Percentiles rank a stretch among this genome's conserved stretches.
These are phyloP conservation scores for Mucor saturninus DNA, from an alignment of 371 early-diverging fungal genomes.

Conservation along the genomic window DNA sequence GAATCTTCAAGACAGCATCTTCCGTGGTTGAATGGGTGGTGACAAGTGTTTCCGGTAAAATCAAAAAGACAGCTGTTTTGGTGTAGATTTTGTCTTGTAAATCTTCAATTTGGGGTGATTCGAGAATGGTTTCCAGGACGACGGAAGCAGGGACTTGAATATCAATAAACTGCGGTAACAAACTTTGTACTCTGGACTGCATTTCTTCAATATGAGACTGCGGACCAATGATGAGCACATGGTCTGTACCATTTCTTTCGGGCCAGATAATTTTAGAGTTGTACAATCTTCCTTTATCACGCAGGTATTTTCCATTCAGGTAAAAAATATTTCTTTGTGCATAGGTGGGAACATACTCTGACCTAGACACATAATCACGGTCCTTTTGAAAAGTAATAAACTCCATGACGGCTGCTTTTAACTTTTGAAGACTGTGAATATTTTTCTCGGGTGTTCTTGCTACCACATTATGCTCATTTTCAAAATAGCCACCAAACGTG, in stretches of 20 bases:
- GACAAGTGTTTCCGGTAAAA: slow-evolving; percentile 23
- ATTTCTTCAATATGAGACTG: slow-evolving; percentile 32
- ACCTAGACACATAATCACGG: slow-evolving; percentile 23
- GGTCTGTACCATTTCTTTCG: slow-evolving; percentile 30
- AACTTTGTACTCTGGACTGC: slow-evolving; percentile 24
- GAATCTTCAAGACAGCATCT: slow-evolving; percentile 10
- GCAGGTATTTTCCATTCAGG: slow-evolving; percentile 26
- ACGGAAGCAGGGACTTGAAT: slow-evolving; percentile 32
- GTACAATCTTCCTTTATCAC: slow-evolving; percentile 30
- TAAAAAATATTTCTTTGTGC: slow-evolving; percentile 23
- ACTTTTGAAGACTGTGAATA: slow-evolving; percentile 64
- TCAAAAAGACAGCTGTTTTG: slow-evolving; percentile 22
- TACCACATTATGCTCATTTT: slow-evolving; percentile 84
- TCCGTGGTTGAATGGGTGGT: neutral
- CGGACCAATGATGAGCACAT: slow-evolving; percentile 29
- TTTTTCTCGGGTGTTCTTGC: slow-evolving; percentile 89
- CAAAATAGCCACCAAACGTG: slow-evolving; percentile 78
- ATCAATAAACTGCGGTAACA: slow-evolving; percentile 25
- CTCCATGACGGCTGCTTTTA: slow-evolving; percentile 78
- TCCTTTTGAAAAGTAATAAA: slow-evolving; percentile 56
- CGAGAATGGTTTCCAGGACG: slow-evolving; percentile 25
- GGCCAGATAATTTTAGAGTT: slow-evolving; percentile 32
- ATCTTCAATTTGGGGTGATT: slow-evolving; percentile 28
- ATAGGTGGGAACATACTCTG: slow-evolving; percentile 21
- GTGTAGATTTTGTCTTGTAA: slow-evolving; percentile 12